A percentile compares a stretch with the other conserved stretches of the same genome.
Conservation (phyloP, 2,329 filamentous ascomycete species). For the Diaporthe australafricana region DNA sequence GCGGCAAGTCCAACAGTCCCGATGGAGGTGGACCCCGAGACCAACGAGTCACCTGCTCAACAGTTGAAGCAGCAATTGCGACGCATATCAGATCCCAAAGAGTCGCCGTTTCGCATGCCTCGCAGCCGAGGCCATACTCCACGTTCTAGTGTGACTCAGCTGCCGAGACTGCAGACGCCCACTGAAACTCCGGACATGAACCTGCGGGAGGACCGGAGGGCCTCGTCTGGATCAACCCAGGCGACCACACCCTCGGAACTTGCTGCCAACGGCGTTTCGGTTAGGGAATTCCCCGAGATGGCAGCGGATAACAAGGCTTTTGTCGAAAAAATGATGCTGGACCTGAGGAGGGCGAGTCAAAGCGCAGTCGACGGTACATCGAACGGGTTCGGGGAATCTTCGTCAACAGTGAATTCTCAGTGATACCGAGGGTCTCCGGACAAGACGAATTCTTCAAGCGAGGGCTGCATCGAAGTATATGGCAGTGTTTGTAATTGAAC, state of each 20-base stretch:
- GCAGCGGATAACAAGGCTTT: constrained; percentile 57
- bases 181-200: constrained; percentile 26
- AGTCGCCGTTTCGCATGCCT: constrained; percentile 28
- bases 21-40: constrained; percentile 33
- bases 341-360: constrained; percentile 56
- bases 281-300: constrained; percentile 53
- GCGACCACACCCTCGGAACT: constrained; percentile 35
- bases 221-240: constrained; percentile 35
- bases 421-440: background rate
- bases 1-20: constrained; percentile 4
- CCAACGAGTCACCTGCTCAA: constrained; percentile 35
- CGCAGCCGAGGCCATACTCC: constrained; percentile 34
- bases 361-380: background rate
- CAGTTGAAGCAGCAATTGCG: constrained; percentile 37
- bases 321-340: constrained; percentile 64
- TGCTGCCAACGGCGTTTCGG: constrained; percentile 35
- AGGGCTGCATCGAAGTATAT: background rate
- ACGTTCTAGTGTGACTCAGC: constrained; percentile 31
- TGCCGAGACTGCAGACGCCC: constrained; percentile 32
- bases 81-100: constrained; percentile 35
- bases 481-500: background rate
- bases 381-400: constrained; percentile 1
- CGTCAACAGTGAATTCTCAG: background rate
- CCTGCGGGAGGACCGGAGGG: constrained; percentile 33
- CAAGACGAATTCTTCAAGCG: background rate